phyloP scores from a whole-genome alignment of 805 yeast genomes.

The Metschnikowia reukaufii region DNA sequence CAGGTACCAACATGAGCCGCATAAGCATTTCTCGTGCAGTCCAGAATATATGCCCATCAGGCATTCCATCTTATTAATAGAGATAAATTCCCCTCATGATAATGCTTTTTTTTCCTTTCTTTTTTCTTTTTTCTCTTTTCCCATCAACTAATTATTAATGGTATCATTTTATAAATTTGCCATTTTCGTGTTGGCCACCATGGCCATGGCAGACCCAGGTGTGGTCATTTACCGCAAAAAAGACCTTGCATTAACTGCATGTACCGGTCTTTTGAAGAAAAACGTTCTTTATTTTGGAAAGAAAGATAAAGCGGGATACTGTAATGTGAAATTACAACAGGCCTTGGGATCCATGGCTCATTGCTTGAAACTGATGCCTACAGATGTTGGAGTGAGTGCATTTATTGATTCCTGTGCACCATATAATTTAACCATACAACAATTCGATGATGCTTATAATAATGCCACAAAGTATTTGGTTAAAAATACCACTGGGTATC shows the following conservation, averaged over 20 bases:
- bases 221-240: slow-evolving; percentile 25
- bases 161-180: slow-evolving; percentile 15
- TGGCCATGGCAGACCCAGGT: slow-evolving; percentile 21
- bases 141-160: slow-evolving; percentile 13
- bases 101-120: too few species aligned
- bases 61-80: not conserved
- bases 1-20: too few species aligned
- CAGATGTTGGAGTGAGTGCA: slow-evolving; percentile 19
- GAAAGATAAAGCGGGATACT: slow-evolving; percentile 30
- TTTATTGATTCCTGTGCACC: slow-evolving; percentile 14
- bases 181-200: slow-evolving; percentile 15
- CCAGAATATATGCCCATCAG: not conserved
- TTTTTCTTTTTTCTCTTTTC: not conserved
- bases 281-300: slow-evolving; percentile 26
- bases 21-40: not conserved
- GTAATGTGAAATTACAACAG: slow-evolving; percentile 35
- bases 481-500: slow-evolving; percentile 30
- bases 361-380: slow-evolving; percentile 30
- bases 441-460: slow-evolving; percentile 34
- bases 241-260: slow-evolving; percentile 28
- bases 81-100: not conserved
- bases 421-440: slow-evolving; percentile 28
- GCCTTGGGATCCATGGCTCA: slow-evolving; percentile 41
- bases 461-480: slow-evolving; percentile 43
- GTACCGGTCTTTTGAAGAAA: slow-evolving; percentile 26